Evolutionary conservation across 2,329 filamentous ascomycete species (phyloP).

Genomic region (Exophiala mesophila): DNA sequence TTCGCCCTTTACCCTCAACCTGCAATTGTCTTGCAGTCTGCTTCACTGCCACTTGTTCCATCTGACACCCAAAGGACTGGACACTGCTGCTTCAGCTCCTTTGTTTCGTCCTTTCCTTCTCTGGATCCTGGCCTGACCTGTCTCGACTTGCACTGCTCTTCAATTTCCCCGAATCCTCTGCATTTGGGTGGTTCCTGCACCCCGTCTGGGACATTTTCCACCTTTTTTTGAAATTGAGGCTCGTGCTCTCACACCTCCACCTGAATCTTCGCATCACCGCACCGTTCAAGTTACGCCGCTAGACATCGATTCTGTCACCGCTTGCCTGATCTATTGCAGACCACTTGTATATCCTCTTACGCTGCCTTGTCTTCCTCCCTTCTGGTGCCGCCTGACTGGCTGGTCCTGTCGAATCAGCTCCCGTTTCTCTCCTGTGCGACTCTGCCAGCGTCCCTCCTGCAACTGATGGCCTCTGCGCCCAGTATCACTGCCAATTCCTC

Average conservation of each 20-base stretch:
- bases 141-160: constrained; percentile 1
- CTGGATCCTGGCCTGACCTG: too few relatives aligned
- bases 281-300: neutral
- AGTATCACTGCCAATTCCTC: constrained; percentile 19
- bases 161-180: constrained; percentile 1
- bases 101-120: constrained; percentile 1
- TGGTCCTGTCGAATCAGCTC: constrained; percentile 21
- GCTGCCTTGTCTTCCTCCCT: neutral
- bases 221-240: constrained; percentile 11
- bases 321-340: too few relatives aligned
- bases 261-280: neutral
- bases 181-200: neutral
- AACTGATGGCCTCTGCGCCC: constrained; percentile 27
- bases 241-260: constrained; percentile 20
- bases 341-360: constrained; percentile 3
- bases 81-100: neutral
- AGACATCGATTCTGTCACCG: constrained; percentile 10
- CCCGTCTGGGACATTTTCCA: neutral
- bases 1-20: too few relatives aligned
- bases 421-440: constrained; percentile 23
- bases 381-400: constrained; percentile 21
- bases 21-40: neutral
- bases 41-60: neutral
- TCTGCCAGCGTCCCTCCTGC: constrained; percentile 15
- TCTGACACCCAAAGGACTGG: neutral